Evolutionary conservation across 352 stramenopile species (phyloP).

Genomic region (Phytophthora agathidicida): DNA sequence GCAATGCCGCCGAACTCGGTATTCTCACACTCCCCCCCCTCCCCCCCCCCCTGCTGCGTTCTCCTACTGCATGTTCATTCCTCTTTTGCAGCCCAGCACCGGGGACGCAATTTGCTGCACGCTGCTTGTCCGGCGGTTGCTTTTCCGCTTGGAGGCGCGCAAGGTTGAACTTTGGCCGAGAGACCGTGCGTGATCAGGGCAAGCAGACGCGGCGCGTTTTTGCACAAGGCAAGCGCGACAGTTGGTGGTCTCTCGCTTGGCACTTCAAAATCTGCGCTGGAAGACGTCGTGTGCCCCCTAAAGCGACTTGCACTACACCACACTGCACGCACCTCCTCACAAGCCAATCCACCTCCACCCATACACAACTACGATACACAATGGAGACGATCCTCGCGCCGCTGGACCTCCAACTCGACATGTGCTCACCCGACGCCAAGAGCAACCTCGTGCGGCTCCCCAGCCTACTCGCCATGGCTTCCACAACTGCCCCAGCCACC

Average conservation of each 20-base stretch:
- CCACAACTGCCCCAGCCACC: background rate
- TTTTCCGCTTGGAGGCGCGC: conserved; percentile 29
- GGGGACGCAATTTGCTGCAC: no score
- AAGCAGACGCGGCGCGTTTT: conserved; percentile 10
- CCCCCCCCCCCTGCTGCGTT: no score
- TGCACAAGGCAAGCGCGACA: conserved; percentile 15
- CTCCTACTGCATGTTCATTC: background rate
- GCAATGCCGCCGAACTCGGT: no score
- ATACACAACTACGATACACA: background rate
- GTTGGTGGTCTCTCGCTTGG: conserved; percentile 7
- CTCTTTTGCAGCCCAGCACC: conserved; percentile 2
- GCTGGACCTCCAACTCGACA: conserved; percentile 51
- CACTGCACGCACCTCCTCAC: background rate
- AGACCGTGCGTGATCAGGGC: conserved; percentile 11
- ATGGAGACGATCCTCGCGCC: conserved; percentile 80
- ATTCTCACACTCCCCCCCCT: no score
- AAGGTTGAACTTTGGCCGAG: conserved; percentile 25
- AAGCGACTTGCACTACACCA: conserved; percentile 2
- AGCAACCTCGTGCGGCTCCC: conserved; percentile 51
- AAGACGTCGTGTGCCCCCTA: conserved; percentile 20
- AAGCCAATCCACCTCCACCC: background rate
- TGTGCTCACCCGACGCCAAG: conserved; percentile 29
- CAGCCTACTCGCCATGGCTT: conserved; percentile 51
- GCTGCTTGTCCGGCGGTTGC: conserved; percentile 20
- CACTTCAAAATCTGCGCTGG: conserved; percentile 42